These are phyloP conservation scores for Dacryopinax primogenitus DNA, from an alignment of 768 basidiomycete genomes.

Conservation along the genomic window DNA sequence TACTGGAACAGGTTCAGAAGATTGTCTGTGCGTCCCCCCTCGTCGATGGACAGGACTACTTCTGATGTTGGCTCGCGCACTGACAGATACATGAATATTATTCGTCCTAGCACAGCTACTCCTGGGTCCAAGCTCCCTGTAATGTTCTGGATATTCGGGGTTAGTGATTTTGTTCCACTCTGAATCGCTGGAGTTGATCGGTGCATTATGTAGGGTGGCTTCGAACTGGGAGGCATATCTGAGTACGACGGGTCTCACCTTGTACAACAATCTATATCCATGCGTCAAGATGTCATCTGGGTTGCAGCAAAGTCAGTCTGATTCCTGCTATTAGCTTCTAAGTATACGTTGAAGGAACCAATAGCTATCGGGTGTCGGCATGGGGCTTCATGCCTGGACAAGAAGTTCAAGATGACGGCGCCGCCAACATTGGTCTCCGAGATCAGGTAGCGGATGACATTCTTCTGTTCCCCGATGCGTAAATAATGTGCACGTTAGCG, in stretches of 20 bases:
- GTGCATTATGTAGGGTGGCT: background rate
- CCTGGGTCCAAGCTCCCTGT: background rate
- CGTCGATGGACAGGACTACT: background rate
- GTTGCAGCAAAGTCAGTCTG: background rate
- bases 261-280: background rate
- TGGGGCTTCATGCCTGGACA: conserved; percentile 3
- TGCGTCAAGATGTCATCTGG: background rate
- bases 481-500: background rate
- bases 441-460: background rate
- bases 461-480: background rate
- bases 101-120: background rate
- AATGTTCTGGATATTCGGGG: background rate
- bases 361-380: background rate
- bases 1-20: background rate
- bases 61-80: background rate
- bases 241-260: background rate
- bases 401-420: background rate
- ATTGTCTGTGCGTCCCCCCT: background rate
- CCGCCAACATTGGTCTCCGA: background rate
- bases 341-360: background rate
- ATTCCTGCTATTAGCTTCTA: background rate
- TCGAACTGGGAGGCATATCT: background rate
- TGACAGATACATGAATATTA: background rate
- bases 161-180: background rate
- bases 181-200: background rate